These are phyloP conservation scores for Crucibulum laeve DNA, from an alignment of 768 basidiomycete species.

Conservation along the genomic window DNA sequence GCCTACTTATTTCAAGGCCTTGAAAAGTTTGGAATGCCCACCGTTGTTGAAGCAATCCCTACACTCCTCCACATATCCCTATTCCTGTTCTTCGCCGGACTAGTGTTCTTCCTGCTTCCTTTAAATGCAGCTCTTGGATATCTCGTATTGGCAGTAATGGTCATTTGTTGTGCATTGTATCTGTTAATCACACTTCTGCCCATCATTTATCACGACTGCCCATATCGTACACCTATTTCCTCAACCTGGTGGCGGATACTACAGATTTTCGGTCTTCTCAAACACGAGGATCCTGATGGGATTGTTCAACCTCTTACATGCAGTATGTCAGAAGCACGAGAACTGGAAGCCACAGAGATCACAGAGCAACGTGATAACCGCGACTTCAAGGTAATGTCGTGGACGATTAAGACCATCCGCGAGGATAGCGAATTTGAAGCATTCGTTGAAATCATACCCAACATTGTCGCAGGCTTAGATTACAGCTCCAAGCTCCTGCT, in stretches of 20 bases:
- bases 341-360: slow-evolving; percentile 27
- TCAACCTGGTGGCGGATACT: slow-evolving; percentile 23
- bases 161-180: slow-evolving; percentile 24
- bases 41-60: slow-evolving; percentile 36
- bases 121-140: slow-evolving; percentile 28
- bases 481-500: slow-evolving; percentile 35
- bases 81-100: slow-evolving; percentile 45
- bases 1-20: slow-evolving; percentile 36
- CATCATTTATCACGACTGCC: slow-evolving; percentile 25
- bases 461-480: slow-evolving; percentile 28
- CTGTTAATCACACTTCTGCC: slow-evolving; percentile 25
- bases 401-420: slow-evolving; percentile 30
- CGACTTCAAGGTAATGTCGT: slow-evolving; percentile 33
- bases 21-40: slow-evolving; percentile 30
- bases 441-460: slow-evolving; percentile 30
- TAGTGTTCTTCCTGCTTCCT: slow-evolving; percentile 38
- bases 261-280: slow-evolving; percentile 17
- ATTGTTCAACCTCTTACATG: slow-evolving; percentile 8
- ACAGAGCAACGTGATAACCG: slow-evolving; percentile 29
- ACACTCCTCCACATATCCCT: slow-evolving; percentile 44
- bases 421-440: slow-evolving; percentile 29
- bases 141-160: slow-evolving; percentile 23
- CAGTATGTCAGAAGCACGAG: slow-evolving; percentile 25
- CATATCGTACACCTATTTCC: slow-evolving; percentile 33
- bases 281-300: slow-evolving; percentile 17